Percentiles rank a stretch among this genome's conserved stretches.
Evolutionary conservation across 768 basidiomycete species (phyloP).

Genomic region (Amanita pallidorosea): DNA sequence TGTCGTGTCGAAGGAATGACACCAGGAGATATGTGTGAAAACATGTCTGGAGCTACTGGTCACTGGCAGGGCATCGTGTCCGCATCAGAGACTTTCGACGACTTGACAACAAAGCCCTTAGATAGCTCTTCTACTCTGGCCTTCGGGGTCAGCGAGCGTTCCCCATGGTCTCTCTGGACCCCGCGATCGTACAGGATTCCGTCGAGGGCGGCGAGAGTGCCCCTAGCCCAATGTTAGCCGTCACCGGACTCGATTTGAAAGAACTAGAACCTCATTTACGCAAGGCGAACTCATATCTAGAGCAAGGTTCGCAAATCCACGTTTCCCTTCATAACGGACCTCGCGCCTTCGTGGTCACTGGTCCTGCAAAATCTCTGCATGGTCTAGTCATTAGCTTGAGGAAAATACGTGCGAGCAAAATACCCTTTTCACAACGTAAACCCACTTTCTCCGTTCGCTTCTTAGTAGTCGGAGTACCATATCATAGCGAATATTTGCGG

Average conservation of each 20-base stretch:
- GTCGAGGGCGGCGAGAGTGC: constrained; percentile 89
- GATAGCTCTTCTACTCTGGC: constrained; percentile 90
- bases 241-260: constrained; percentile 70
- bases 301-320: constrained; percentile 63
- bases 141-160: constrained; percentile 93
- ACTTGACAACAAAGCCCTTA: constrained; percentile 74
- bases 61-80: constrained; percentile 97
- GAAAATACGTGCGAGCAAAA: constrained; percentile 89
- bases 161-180: constrained; percentile 85
- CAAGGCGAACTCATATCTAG: constrained; percentile 82
- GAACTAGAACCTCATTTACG: constrained; percentile 74
- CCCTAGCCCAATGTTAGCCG: constrained; percentile 88
- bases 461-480: constrained; percentile 92
- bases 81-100: constrained; percentile 67
- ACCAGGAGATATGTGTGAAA: constrained; percentile 69
- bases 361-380: constrained; percentile 83
- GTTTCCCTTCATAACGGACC: constrained; percentile 93
- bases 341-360: constrained; percentile 85
- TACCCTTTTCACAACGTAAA: constrained; percentile 90
- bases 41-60: constrained; percentile 82
- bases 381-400: constrained; percentile 87
- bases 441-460: constrained; percentile 89
- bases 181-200: constrained; percentile 76
- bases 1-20: constrained; percentile 66
- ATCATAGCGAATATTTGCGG: constrained; percentile 81